Evolutionary conservation across 2,329 filamentous ascomycete genomes (phyloP), one percentile per base, ranked within the genome.

Genomic region (Aspergillus ochraceoroseus): DNA sequence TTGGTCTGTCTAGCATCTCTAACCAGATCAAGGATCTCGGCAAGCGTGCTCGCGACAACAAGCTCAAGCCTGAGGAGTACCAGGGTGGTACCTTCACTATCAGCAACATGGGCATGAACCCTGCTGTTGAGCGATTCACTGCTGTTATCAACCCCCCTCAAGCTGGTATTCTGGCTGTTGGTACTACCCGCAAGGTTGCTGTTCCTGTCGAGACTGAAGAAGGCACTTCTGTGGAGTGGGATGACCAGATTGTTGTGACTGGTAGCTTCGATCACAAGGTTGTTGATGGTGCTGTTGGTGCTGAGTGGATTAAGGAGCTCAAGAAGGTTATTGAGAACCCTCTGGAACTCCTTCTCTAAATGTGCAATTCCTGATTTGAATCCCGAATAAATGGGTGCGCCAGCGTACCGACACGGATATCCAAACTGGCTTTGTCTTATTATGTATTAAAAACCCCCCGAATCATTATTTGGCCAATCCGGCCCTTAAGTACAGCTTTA

Each of bases 41-140:
- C 64, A 95, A 94, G 81, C 87, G 87, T 66, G 92, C 92, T 49
- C 82, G 88, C 48, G 92, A 96, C 57, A 86, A 87, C 72, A 98
- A 96, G 82, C 85, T 98, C 59, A 96, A 96, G 83, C 92, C 92
- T 32, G 90, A 98, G 70, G 89, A 98, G 73, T 98, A 94, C 81
- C 90, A 95, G 77, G 92, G 92, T 41, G 92, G 92, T 66, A 94
- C 87, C 66, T 95, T 98, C 73, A 95, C 90, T 68, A 96, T 98
- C 72, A 94, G 87, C 73, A 98, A 98, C 81, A 94, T 98, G 92
- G 92, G 92, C 70, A 98, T 98, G 92, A 98, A 98, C 79, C 64
- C 82, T 32, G 90, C 92, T 35, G 83, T 98, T 49, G 89, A 96
- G 72, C 81, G 89, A 66, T 98, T 98, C 74, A 96, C 92, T 37